phyloP scores from a whole-genome alignment of 169 alveolate genomes.

The Condylostoma magnum region DNA sequence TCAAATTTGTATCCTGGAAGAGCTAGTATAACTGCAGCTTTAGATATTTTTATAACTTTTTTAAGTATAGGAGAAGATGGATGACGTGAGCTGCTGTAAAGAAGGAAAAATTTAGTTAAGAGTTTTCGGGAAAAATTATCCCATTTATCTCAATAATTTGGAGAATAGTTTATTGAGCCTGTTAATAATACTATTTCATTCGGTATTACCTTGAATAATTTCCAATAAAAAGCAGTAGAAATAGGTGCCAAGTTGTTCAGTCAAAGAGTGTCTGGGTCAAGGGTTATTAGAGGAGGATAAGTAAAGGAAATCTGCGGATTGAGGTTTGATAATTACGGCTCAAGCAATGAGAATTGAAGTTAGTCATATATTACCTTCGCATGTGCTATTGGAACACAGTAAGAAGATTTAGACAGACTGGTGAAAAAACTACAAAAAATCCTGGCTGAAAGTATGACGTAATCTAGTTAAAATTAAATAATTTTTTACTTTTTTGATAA shows the following conservation, averaged over 20 bases:
- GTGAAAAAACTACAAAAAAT: slow-evolving; percentile 29
- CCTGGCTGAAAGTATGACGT: no score
- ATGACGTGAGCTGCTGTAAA: neutral
- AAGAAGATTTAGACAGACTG: slow-evolving; percentile 65
- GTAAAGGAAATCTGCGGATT: slow-evolving; percentile 58
- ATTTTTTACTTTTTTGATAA: no score
- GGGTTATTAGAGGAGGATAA: slow-evolving; percentile 53
- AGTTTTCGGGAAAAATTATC: slow-evolving; percentile 44
- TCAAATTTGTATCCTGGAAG: slow-evolving; percentile 86
- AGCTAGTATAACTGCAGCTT: slow-evolving; percentile 78
- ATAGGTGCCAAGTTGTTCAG: slow-evolving; percentile 73
- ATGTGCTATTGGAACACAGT: slow-evolving; percentile 72
- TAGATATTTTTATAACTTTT: slow-evolving; percentile 84
- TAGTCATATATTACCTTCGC: slow-evolving; percentile 63
- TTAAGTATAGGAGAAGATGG: slow-evolving; percentile 71
- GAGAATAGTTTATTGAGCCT: slow-evolving; percentile 62
- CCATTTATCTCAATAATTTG: slow-evolving; percentile 40
- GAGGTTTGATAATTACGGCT: slow-evolving; percentile 74
- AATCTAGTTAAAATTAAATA: no score
- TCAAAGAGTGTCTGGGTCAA: slow-evolving; percentile 75
- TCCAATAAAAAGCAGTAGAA: slow-evolving; percentile 55
- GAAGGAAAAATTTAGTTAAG: slow-evolving; percentile 68
- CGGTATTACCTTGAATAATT: slow-evolving; percentile 57
- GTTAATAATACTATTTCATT: slow-evolving; percentile 71
- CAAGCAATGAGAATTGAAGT: slow-evolving; percentile 58